Evolutionary conservation across 176 grass and related monocot species (phyloP), one percentile per base, ranked within the genome.

Genomic region (Tillandsia fasciculata): DNA sequence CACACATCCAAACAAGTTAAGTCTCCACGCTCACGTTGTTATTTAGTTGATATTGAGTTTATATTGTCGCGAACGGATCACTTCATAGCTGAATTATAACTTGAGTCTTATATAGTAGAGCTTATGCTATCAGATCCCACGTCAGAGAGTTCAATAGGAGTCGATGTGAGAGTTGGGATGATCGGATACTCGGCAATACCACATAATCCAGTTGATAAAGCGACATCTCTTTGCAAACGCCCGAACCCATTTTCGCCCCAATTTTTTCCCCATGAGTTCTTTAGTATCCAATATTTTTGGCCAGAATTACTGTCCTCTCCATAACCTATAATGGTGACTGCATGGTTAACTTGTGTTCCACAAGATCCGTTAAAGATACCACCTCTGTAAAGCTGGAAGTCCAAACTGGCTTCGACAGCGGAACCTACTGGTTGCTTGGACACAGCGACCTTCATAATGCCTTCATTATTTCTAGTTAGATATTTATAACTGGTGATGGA

Each of bases 221-320:
- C 8, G 24, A 76, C 72, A 70, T 87, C 75, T 53, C 79, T 87
- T 53, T 78, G 69, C 28, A 79, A 27, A 49, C 75, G 69, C 11
- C 78, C 66, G 57, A 83, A 83, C 12, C 76, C 80, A 9, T 83
- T 12, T 2, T 82, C 75, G 13, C 84, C 84, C 84, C 84, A 87
- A 26, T 64, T 72, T 11, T 49, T 64, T 48, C 84, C 72, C 84
- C 84, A 87, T 1, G 84, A 87, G 70, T 87, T 87, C 71, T 87
- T 87, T 1, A 73, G 70, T 20, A 83, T 72, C 80, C 84, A 87
- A 33, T 83, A 83, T 8, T 83, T 82, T 2, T 69, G 11, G 12
- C 76, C 63, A 42, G 49, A 65, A 14, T 50, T 52, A 9, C 26
- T 29, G 9, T 20, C 54, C 51, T 79, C 71, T 65, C 84, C 81